Percentiles rank a stretch among this genome's conserved stretches.
phyloP scores from a whole-genome alignment of 768 basidiomycete genomes.

The Tricholoma terreum region DNA sequence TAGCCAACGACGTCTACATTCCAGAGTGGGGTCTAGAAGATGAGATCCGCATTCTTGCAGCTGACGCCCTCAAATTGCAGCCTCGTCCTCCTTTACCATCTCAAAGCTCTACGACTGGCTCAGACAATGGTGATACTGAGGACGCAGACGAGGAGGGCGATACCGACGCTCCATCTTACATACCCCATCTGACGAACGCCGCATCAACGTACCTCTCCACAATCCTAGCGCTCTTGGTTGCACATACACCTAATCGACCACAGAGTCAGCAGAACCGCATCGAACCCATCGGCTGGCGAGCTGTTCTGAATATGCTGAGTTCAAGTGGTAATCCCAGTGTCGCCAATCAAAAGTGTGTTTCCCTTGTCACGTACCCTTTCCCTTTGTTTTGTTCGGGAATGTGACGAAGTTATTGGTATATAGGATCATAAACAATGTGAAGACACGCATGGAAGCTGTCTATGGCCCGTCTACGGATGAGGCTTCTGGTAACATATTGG shows the following conservation, averaged over 20 bases:
- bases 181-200: conserved; percentile 39
- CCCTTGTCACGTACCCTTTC: neutral
- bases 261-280: conserved; percentile 65
- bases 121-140: neutral
- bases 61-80: conserved; percentile 29
- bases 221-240: conserved; percentile 52
- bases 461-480: neutral
- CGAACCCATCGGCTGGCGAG: conserved; percentile 59
- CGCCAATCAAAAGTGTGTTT: conserved; percentile 36
- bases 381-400: neutral
- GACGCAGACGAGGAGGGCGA: conserved; percentile 18
- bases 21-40: conserved; percentile 74
- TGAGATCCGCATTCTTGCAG: conserved; percentile 53
- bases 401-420: conserved; percentile 4
- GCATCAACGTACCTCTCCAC: conserved; percentile 45
- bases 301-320: conserved; percentile 53
- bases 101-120: neutral
- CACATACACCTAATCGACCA: conserved; percentile 51
- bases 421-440: conserved; percentile 20
- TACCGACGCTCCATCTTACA: conserved; percentile 25
- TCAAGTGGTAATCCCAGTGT: conserved; percentile 35
- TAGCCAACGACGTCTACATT: conserved; percentile 52
- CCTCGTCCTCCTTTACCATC: conserved; percentile 11
- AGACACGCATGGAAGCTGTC: conserved; percentile 18
- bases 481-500: conserved; percentile 2